Evolutionary conservation across 345 rosid genomes (phyloP).

Genomic region (Eucalyptus erythrocorys): DNA sequence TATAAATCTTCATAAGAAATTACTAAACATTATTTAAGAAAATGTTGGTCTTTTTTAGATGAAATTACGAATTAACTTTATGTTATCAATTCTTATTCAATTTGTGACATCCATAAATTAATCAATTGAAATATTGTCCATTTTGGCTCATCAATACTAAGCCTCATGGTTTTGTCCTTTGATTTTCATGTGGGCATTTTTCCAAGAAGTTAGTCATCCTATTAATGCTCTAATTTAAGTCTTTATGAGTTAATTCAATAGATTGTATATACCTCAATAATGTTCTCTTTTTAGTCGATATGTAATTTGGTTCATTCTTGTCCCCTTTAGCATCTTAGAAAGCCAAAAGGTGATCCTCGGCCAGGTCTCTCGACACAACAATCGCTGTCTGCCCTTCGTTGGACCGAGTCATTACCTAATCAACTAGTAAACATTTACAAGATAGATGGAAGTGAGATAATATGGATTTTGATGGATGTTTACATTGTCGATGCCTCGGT

Average conservation of each 20-base stretch:
- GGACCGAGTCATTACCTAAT: background rate
- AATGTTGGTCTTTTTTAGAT: background rate
- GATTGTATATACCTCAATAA: no score
- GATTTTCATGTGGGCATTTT: rapidly evolving
- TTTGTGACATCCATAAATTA: background rate
- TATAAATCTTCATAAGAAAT: background rate
- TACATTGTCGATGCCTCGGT: background rate
- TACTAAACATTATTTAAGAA: background rate
- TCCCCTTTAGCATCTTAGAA: rapidly evolving
- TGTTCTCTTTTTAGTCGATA: rapidly evolving
- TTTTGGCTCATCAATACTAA: background rate
- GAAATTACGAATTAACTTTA: background rate
- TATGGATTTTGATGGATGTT: background rate
- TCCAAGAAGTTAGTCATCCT: rapidly evolving
- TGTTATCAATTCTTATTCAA: background rate
- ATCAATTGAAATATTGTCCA: background rate
- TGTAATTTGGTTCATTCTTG: rapidly evolving
- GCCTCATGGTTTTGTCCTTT: rapidly evolving
- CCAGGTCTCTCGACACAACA: rapidly evolving
- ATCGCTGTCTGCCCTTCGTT: rapidly evolving
- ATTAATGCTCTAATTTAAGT: background rate
- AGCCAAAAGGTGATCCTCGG: background rate
- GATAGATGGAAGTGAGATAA: background rate
- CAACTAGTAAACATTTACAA: background rate
- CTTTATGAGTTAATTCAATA: no score